Evolutionary conservation across 129 eudicot genomes (phyloP), one percentile per base, ranked within the genome.

Genomic region (Pittosporum tobira): DNA sequence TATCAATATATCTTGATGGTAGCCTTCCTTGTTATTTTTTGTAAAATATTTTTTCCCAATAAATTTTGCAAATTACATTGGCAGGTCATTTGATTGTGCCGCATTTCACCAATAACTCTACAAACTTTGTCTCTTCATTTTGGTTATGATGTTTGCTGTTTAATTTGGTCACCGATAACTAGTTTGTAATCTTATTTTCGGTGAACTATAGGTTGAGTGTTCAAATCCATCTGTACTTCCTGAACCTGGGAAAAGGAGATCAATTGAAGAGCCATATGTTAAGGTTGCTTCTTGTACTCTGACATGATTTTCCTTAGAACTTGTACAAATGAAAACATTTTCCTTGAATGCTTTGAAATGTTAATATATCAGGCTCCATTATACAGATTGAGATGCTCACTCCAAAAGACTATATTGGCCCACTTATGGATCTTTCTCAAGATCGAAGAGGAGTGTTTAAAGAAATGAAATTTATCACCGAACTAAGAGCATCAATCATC

Each of bases 401-500:
- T 23, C 99, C 99, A 21, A 93, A 86, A 66, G 99, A 93, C 46
- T 84, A 87, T 66, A 87, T 93, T 65, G 99, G 99, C 59, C 74
- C 96, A 40, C 84, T 93, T 38, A 93, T 93, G 99, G 99, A 93
- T 73, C 94, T 93, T 71, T 75, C 94, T 51, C 99, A 93, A 76
- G 96, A 93, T 28, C 76, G 99, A 57, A 70, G 99, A 54, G 99
- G 96, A 71, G 96, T 68, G 18, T 93, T 93, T 72, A 83, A 87
- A 73, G 99, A 84, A 77, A 77, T 93, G 88, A 93, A 81, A 71
- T 93, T 65, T 69, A 93, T 93, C 21, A 75, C 94, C 24, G 99
- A 93, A 63, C 74, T 23, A 49, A 76, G 99, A 59, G 90, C 99
- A 73, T 81, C 99, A 37, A 53, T 93, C 59, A 73, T 70, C 54